Evolutionary conservation across 768 basidiomycete genomes (phyloP).

Genomic region (Thelephora aurantiotincta): DNA sequence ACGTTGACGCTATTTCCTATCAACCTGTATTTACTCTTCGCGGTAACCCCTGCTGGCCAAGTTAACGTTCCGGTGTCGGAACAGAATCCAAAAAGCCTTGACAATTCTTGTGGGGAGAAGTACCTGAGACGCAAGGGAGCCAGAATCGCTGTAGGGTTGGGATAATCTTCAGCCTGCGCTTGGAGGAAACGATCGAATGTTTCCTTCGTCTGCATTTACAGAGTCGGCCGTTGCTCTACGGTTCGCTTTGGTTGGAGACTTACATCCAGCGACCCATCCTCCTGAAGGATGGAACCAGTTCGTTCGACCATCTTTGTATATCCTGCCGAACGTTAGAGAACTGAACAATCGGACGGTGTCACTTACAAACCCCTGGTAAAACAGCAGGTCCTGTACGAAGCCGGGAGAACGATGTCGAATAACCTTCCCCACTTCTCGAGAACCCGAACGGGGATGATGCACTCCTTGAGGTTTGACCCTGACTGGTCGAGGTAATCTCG

Average conservation of each 20-base stretch:
- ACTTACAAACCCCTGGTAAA: slow-evolving; percentile 56
- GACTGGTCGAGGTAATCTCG: slow-evolving; percentile 27
- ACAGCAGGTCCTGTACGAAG: slow-evolving; percentile 51
- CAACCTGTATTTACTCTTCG: slow-evolving; percentile 58
- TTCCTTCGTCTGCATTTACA: slow-evolving; percentile 34
- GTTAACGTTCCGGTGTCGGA: slow-evolving; percentile 20
- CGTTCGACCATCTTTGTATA: slow-evolving; percentile 70
- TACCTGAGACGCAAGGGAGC: slow-evolving; percentile 53
- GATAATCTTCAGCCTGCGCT: slow-evolving; percentile 25
- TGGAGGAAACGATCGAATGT: slow-evolving; percentile 42
- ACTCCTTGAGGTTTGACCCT: slow-evolving; percentile 5
- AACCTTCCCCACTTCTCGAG: slow-evolving; percentile 63
- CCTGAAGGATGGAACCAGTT: slow-evolving; percentile 64
- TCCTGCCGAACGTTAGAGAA: slow-evolving; percentile 23
- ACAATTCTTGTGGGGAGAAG: slow-evolving; percentile 59
- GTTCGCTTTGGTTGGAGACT: slow-evolving; percentile 1
- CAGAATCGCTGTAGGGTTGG: slow-evolving; percentile 37
- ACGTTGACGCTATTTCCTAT: slow-evolving; percentile 82
- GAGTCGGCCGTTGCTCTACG: neutral
- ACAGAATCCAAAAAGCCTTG: slow-evolving; percentile 50
- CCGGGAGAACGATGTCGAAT: slow-evolving; percentile 67
- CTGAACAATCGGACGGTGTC: neutral
- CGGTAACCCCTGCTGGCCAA: slow-evolving; percentile 52
- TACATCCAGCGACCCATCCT: slow-evolving; percentile 54
- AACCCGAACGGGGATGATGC: slow-evolving; percentile 43